Evolutionary conservation across 2,329 filamentous ascomycete species (phyloP).

Genomic region (Elsinoe arachidis): DNA sequence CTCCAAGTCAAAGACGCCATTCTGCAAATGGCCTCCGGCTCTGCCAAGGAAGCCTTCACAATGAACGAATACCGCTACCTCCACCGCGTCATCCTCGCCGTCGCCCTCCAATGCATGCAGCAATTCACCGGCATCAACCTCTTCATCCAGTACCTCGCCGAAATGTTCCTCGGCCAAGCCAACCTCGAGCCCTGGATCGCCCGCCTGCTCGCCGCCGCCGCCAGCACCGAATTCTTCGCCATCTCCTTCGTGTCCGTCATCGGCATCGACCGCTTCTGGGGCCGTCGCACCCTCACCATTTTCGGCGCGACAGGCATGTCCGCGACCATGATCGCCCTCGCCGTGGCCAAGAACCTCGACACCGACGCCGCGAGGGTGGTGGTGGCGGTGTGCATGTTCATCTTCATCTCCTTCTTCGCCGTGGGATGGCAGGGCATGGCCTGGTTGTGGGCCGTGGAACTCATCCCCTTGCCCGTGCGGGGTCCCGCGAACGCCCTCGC

Average conservation of each 20-base stretch:
- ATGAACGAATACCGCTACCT: conserved; percentile 36
- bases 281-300: conserved; percentile 26
- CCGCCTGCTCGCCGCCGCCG: conserved; percentile 24
- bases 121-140: conserved; percentile 32
- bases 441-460: conserved; percentile 55
- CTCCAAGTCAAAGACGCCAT: conserved; percentile 31
- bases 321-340: conserved; percentile 26
- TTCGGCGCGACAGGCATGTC: conserved; percentile 39
- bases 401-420: conserved; percentile 55
- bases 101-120: conserved; percentile 39
- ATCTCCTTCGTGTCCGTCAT: conserved; percentile 42
- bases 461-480: conserved; percentile 49
- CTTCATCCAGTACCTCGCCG: conserved; percentile 36
- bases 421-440: conserved; percentile 53
- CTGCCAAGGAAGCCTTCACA: conserved; percentile 25
- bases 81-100: conserved; percentile 36
- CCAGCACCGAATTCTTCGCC: conserved; percentile 41
- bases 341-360: conserved; percentile 30
- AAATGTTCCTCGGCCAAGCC: conserved; percentile 34
- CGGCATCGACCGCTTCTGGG: conserved; percentile 31
- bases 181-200: conserved; percentile 24
- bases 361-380: conserved; percentile 48
- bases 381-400: conserved; percentile 61
- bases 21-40: conserved; percentile 26
- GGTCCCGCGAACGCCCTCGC: conserved; percentile 56